A percentile compares a stretch with the other conserved stretches of the same genome.
phyloP scores from a whole-genome alignment of 2,329 filamentous ascomycete genomes.

The Pseudogymnoascus sp. region DNA sequence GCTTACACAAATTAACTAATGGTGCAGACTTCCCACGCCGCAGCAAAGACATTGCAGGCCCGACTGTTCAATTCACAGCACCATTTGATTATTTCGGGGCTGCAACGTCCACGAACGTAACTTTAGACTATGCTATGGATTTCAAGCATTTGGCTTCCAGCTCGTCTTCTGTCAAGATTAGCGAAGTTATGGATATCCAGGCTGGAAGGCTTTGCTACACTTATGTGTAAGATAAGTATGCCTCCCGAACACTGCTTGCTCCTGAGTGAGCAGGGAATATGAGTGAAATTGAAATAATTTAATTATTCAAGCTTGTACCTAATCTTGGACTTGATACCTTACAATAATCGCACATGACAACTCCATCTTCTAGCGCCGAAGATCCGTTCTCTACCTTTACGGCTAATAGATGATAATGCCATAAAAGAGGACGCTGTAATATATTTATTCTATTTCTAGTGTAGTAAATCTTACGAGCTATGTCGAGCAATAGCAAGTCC shows the following conservation, averaged over 20 bases:
- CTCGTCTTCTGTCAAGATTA: constrained; percentile 13
- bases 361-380: no score
- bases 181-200: constrained; percentile 20
- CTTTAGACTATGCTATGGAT: constrained; percentile 22
- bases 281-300: background rate
- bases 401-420: no score
- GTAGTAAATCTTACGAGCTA: no score
- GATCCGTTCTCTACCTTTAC: no score
- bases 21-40: constrained; percentile 12
- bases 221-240: constrained; percentile 14
- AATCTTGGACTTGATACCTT: background rate
- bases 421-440: no score
- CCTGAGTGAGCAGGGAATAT: background rate
- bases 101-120: constrained; percentile 29
- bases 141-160: constrained; percentile 14
- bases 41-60: constrained; percentile 27
- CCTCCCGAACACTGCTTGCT: background rate
- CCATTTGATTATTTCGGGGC: constrained; percentile 29
- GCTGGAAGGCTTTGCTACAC: constrained; percentile 16
- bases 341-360: no score
- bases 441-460: no score
- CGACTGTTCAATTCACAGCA: constrained; percentile 29
- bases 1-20: background rate
- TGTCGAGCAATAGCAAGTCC: no score
- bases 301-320: background rate